Conservation (phyloP, 1,139 yeast species). For the Lodderomyces pseudojiufengensis region DNA sequence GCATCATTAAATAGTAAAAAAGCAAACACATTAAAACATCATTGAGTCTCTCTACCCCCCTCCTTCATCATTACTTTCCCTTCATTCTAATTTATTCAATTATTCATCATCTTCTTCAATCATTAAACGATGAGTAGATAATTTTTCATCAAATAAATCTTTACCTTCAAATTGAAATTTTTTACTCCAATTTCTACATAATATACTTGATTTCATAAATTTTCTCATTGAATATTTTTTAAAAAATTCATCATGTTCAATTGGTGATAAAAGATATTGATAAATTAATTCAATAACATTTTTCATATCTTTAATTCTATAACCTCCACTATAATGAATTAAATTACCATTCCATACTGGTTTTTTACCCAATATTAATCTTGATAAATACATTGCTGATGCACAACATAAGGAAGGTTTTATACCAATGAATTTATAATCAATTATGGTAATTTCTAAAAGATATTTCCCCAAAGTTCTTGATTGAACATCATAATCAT, state of each 20-base stretch:
- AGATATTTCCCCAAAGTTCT: conserved; percentile 90
- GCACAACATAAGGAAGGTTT: conserved; percentile 87
- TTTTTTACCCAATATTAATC: conserved; percentile 68
- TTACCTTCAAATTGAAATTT: conserved; percentile 41
- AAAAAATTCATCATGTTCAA: conserved; percentile 88
- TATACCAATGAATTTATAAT: conserved; percentile 73
- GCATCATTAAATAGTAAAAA: conserved; percentile 1
- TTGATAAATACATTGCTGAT: conserved; percentile 84
- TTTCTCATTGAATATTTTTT: conserved; percentile 90
- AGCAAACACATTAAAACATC: too few relatives aligned
- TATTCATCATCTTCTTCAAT: conserved; percentile 7
- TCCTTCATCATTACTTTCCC: too few relatives aligned
- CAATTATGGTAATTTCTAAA: conserved; percentile 76
- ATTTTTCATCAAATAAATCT: conserved; percentile 22
- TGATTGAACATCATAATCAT: conserved; percentile 88
- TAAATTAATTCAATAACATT: conserved; percentile 71
- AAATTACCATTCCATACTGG: conserved; percentile 81
- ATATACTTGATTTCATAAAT: conserved; percentile 84
- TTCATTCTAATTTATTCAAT: neutral
- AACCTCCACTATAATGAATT: conserved; percentile 91
- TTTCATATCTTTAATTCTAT: conserved; percentile 65
- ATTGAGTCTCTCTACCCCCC: too few relatives aligned
- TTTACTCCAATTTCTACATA: conserved; percentile 91
- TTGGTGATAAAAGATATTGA: conserved; percentile 79
- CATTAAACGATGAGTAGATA: conserved; percentile 15